Conservation (phyloP, 2,329 filamentous ascomycete genomes). For the Calonectria hawksworthii region DNA sequence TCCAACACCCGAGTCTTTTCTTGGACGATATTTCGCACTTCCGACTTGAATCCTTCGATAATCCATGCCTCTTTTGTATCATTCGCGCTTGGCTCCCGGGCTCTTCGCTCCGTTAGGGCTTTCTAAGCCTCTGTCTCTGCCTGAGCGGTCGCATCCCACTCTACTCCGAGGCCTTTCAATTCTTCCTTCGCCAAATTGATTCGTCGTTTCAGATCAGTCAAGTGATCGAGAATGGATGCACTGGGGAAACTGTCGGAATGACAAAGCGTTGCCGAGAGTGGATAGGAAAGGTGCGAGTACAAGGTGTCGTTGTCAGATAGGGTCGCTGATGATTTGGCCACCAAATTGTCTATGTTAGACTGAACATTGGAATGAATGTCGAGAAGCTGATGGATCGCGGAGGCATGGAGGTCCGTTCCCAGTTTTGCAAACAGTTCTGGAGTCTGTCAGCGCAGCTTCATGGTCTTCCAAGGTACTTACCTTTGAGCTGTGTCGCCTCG, state of each 20-base stretch:
- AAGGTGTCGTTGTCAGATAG: slow-evolving; percentile 38
- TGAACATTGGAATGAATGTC: slow-evolving; percentile 41
- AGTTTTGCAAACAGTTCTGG: slow-evolving; percentile 43
- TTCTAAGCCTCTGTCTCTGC: slow-evolving; percentile 39
- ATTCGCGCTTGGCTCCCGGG: not conserved
- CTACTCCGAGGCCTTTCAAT: slow-evolving; percentile 35
- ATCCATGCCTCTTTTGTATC: not conserved
- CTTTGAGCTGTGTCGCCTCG: slow-evolving; percentile 37
- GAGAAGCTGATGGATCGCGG: slow-evolving; percentile 37
- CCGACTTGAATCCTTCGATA: slow-evolving; percentile 29
- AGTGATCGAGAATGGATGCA: slow-evolving; percentile 45
- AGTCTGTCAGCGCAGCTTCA: not conserved
- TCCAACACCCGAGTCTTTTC: slow-evolving; percentile 40
- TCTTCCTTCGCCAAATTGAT: slow-evolving; percentile 42
- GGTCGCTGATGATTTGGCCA: slow-evolving; percentile 28
- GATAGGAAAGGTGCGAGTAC: slow-evolving; percentile 50
- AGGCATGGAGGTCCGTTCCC: slow-evolving; percentile 39
- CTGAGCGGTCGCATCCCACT: slow-evolving; percentile 46
- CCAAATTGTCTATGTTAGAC: slow-evolving; percentile 38
- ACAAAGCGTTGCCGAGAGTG: slow-evolving; percentile 50
- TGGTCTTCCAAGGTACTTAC: slow-evolving; percentile 6
- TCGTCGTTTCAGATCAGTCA: slow-evolving; percentile 39
- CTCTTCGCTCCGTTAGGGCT: slow-evolving; percentile 20
- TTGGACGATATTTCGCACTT: slow-evolving; percentile 41
- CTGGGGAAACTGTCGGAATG: slow-evolving; percentile 38